Evolutionary conservation across 2,329 filamentous ascomycete species (phyloP).

Genomic region (Verticillium albo-atrum): DNA sequence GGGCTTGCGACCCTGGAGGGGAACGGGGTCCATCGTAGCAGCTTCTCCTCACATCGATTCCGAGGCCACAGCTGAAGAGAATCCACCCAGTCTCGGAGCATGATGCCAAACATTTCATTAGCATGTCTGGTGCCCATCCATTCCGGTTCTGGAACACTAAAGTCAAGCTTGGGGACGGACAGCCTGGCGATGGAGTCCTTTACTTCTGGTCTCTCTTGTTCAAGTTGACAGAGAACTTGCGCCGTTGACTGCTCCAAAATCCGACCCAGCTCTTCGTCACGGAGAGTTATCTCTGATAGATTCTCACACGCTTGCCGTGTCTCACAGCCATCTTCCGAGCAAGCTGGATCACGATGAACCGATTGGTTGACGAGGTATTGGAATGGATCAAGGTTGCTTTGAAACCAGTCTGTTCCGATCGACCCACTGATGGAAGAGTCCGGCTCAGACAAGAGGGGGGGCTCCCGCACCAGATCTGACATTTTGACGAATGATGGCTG

Average conservation of each 20-base stretch:
- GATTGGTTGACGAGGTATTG: neutral
- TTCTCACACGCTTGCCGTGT: neutral
- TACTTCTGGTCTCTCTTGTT: constrained; percentile 23
- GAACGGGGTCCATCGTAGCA: constrained; percentile 4
- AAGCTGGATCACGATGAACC: too few relatives aligned
- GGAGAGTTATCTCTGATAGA: neutral
- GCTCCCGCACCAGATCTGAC: neutral
- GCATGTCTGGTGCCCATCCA: constrained; percentile 17
- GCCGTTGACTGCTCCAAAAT: neutral
- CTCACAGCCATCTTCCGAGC: neutral
- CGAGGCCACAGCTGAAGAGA: constrained; percentile 8
- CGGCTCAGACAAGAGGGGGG: neutral
- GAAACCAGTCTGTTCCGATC: neutral
- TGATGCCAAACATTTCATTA: constrained; percentile 17
- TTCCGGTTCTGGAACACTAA: constrained; percentile 14
- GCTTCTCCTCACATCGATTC: neutral
- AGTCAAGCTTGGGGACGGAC: constrained; percentile 21
- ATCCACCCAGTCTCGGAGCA: constrained; percentile 3
- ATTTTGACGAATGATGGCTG: neutral
- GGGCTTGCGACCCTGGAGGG: neutral
- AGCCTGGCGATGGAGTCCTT: constrained; percentile 20
- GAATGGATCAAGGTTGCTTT: neutral
- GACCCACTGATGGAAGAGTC: too few relatives aligned
- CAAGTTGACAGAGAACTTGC: constrained; percentile 8
- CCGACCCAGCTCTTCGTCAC: neutral